Base-by-base conservation (phyloP, 2,329 filamentous ascomycete genomes). In the Biscogniauxia sp. region DNA sequence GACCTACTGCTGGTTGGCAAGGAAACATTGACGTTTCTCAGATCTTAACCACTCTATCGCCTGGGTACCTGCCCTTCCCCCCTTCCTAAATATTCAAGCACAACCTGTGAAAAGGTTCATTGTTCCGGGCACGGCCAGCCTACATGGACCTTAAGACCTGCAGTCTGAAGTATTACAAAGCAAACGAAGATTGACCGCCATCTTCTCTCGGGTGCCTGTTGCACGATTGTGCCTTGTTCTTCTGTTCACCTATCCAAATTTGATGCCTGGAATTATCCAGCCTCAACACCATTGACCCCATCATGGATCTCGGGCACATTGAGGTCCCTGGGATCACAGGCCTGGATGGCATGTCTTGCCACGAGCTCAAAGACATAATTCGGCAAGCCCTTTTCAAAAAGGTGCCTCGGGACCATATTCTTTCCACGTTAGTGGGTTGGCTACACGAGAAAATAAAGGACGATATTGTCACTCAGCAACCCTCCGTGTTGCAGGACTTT, bases 371-470 rank as follows among this genome's bases (percentile, higher is more conserved):
- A 45, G 26, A 20, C 41, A 64, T 49, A 49, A 55, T 70, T 19
- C 20, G 61, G 15, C 45, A 60, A 17, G 23, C 28, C 5, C 20
- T 55, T 17, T 26, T 51, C 23, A 20, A 54, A 9, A 45, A 58
- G 15, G 6, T 62, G 20, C 28, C 62, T 20, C 65, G 58, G 45
- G 17, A 61, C 20, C 56, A 59, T 32, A 45, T 66, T 5, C 64
- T 71, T 19, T 53, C 60, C 9, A 57, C 54, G 17, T 56, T 69
- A 11, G 66, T 73, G 65, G 59, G 20, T 32, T 74, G 72, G 72
- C 60, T 74, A 2, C 64, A 67, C 41, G 66, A 68, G 54, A 66
- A 70, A 19, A 68, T 73, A 11, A 66, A 64, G 41, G 61, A 65
- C 23, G 71, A 72, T 20, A 55, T 25, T 2, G 26, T 61, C n/a